These are phyloP conservation scores for Dunaliella primolecta DNA, from an alignment of 139 green algal species.

Conservation along the genomic window DNA sequence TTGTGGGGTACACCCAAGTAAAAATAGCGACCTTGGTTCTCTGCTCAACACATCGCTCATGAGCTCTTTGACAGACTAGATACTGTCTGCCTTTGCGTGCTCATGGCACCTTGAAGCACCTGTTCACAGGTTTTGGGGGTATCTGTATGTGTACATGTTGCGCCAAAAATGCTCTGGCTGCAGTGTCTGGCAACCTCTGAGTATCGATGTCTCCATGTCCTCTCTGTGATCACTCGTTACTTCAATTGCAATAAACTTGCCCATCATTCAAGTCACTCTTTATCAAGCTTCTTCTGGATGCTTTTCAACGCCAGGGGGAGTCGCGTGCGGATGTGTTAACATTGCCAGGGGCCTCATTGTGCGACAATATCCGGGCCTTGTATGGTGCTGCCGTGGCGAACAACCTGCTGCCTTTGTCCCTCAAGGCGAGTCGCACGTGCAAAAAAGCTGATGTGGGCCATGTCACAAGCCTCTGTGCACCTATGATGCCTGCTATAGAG, in stretches of 20 bases:
- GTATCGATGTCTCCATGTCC: too few relatives aligned
- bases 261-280: neutral
- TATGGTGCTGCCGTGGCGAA: constrained; percentile 74
- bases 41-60: too few relatives aligned
- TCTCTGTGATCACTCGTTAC: too few relatives aligned
- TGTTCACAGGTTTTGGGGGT: too few relatives aligned
- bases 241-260: neutral
- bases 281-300: neutral
- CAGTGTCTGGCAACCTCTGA: neutral
- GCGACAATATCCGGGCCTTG: constrained; percentile 77
- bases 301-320: constrained; percentile 60
- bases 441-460: constrained; percentile 16
- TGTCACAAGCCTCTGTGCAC: constrained; percentile 5
- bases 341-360: constrained; percentile 18
- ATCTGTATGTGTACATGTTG: too few relatives aligned
- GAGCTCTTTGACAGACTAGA: neutral
- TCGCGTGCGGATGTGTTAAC: constrained; percentile 75
- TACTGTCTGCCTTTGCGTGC: neutral
- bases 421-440: constrained; percentile 13
- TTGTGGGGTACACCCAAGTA: too few relatives aligned
- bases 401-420: constrained; percentile 57
- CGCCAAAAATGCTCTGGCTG: neutral
- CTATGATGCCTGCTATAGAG: too few relatives aligned
- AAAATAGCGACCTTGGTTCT: too few relatives aligned
- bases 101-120: too few relatives aligned